Conservation (phyloP, 2,329 filamentous ascomycete species). For the Fusarium torulosum region DNA sequence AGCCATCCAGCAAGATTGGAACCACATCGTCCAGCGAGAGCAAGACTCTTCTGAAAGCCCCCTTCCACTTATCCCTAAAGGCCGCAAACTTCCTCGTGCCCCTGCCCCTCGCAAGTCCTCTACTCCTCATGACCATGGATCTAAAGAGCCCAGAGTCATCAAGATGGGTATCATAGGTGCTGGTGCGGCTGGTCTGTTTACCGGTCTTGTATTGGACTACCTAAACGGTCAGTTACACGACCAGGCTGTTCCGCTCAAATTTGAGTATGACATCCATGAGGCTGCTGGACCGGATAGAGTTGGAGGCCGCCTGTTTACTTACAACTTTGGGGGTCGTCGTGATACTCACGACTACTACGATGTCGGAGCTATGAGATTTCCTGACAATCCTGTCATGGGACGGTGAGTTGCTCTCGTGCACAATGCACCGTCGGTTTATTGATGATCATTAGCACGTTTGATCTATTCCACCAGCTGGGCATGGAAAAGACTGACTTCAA, state of each 20-base stretch:
- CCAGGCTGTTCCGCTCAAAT: conserved; percentile 30
- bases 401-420: conserved; percentile 6
- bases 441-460: conserved; percentile 24
- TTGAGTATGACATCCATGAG: conserved; percentile 56
- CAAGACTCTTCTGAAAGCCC: conserved; percentile 1
- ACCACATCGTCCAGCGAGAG: not conserved
- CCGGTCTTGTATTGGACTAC: not conserved
- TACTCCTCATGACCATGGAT: conserved; percentile 2
- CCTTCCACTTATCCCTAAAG: not conserved
- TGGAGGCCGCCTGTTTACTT: conserved; percentile 55
- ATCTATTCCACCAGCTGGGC: conserved; percentile 34
- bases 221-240: not conserved
- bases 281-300: conserved; percentile 47
- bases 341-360: conserved; percentile 48
- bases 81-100: not conserved
- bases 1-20: conserved; percentile 13
- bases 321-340: conserved; percentile 46
- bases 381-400: conserved; percentile 49
- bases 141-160: not conserved
- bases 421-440: rapidly evolving
- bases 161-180: not conserved
- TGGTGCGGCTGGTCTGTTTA: not conserved
- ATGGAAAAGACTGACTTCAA: conserved; percentile 17
- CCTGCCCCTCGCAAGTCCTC: not conserved
- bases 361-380: conserved; percentile 58